Conservation (phyloP, 331 rosid genomes). For the Malus hybrid region DNA sequence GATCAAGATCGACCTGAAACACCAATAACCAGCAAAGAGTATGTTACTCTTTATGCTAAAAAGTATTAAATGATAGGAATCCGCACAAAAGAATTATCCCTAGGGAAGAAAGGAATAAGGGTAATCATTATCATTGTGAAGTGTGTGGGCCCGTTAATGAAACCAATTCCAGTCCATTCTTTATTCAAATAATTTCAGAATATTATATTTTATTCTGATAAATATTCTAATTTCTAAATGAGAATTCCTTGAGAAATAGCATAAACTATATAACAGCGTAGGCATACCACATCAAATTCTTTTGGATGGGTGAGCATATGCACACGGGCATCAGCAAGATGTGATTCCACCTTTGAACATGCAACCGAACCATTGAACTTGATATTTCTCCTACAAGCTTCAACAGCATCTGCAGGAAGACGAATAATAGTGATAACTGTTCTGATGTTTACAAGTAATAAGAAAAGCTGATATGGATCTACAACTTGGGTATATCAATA, state of each 20-base stretch:
- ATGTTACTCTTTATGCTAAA: not conserved
- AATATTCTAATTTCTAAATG: not conserved
- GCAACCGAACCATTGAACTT: slow-evolving; percentile 95
- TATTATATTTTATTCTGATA: not conserved
- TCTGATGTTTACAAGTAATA: slow-evolving; percentile 13
- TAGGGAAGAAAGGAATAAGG: not conserved
- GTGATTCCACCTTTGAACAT: slow-evolving; percentile 83
- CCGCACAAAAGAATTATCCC: too few relatives aligned
- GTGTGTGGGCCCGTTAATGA: not conserved
- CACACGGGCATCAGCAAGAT: slow-evolving; percentile 93
- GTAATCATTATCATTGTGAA: not conserved
- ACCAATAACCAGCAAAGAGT: not conserved
- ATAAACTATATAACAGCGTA: not conserved
- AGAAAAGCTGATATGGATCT: not conserved
- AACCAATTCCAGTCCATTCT: not conserved
- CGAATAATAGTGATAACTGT: slow-evolving; percentile 4
- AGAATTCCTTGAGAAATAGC: not conserved
- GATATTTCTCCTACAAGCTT: slow-evolving; percentile 92
- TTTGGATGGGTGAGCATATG: slow-evolving; percentile 92
- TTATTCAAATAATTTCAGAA: not conserved
- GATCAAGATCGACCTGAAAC: slow-evolving; percentile 97
- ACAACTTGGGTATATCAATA: not conserved
- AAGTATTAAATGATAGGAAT: not conserved
- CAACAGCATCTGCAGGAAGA: slow-evolving; percentile 66
- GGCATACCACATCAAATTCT: slow-evolving; percentile 87